Conservation (phyloP, 495 filamentous ascomycete species). For the Umbilicaria muhlenbergii region DNA sequence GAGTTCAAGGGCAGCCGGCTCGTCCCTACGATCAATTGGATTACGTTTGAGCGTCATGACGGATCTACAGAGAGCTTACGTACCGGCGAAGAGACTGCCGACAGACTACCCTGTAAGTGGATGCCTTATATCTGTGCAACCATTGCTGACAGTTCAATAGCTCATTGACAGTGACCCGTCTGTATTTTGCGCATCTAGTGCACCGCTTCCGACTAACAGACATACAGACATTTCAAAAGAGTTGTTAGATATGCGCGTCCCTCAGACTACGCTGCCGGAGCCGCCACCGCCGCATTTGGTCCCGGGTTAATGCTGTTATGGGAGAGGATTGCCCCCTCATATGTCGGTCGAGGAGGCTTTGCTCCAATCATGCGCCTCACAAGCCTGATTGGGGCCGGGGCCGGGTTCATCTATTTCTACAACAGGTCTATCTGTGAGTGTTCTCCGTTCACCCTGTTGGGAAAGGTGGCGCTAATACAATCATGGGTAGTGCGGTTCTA, state of each 20-base stretch:
- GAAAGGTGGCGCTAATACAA: neutral
- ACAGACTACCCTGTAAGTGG: conserved; percentile 66
- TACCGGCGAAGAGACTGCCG: conserved; percentile 58
- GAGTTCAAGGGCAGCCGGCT: conserved; percentile 8
- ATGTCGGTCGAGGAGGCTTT: conserved; percentile 65
- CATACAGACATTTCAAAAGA: conserved; percentile 70
- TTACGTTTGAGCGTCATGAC: conserved; percentile 33
- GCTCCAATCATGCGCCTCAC: conserved; percentile 66
- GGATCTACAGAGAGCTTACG: conserved; percentile 39
- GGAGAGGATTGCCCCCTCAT: conserved; percentile 72
- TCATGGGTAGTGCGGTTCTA: conserved; percentile 67
- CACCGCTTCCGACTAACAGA: conserved; percentile 10
- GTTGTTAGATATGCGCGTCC: conserved; percentile 74
- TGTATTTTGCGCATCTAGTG: conserved; percentile 19
- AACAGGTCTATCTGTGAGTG: conserved; percentile 49
- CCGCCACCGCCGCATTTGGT: conserved; percentile 44
- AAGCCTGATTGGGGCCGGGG: conserved; percentile 50
- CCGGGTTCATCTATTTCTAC: conserved; percentile 69
- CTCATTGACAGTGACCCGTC: conserved; percentile 98
- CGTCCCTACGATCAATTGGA: conserved; percentile 16
- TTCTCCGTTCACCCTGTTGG: neutral
- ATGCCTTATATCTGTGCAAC: neutral
- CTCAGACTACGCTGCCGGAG: conserved; percentile 62
- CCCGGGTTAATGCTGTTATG: conserved; percentile 58
- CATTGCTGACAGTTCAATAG: conserved; percentile 30